These are phyloP conservation scores for Dryas octopetala DNA, from an alignment of 306 rosid genomes.

Conservation along the genomic window DNA sequence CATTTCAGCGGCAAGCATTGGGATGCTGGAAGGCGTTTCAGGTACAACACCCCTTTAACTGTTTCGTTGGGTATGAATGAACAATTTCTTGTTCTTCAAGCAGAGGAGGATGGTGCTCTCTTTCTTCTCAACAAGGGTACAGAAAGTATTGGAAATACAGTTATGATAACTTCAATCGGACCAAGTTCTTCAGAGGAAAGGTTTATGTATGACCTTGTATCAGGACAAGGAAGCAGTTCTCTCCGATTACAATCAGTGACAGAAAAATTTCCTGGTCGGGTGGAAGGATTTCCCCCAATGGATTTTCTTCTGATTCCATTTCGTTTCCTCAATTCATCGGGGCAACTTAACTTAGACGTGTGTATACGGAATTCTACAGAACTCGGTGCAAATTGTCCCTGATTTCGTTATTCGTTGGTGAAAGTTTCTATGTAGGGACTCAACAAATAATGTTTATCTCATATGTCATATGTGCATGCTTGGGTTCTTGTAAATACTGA, in stretches of 20 bases:
- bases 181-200: constrained; percentile 28
- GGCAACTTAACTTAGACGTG: constrained; percentile 38
- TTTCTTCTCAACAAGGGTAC: constrained; percentile 34
- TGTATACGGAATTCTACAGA: constrained; percentile 34
- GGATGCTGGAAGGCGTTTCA: constrained; percentile 43
- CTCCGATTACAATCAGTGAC: constrained; percentile 33
- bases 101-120: constrained; percentile 37
- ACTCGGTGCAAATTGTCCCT: constrained; percentile 24
- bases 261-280: constrained; percentile 24
- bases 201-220: constrained; percentile 29
- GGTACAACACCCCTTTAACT: constrained; percentile 27
- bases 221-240: constrained; percentile 29
- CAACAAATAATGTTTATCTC: background rate
- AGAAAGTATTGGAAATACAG: constrained; percentile 23
- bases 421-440: background rate
- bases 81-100: constrained; percentile 39
- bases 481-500: background rate
- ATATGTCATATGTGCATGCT: background rate
- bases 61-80: constrained; percentile 26
- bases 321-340: constrained; percentile 28
- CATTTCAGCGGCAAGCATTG: constrained; percentile 41
- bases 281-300: constrained; percentile 28
- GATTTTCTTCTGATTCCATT: constrained; percentile 47
- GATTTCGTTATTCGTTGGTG: background rate
- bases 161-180: constrained; percentile 34